phyloP scores from a whole-genome alignment of 108 stramenopile species.

The Tribonema minus region DNA sequence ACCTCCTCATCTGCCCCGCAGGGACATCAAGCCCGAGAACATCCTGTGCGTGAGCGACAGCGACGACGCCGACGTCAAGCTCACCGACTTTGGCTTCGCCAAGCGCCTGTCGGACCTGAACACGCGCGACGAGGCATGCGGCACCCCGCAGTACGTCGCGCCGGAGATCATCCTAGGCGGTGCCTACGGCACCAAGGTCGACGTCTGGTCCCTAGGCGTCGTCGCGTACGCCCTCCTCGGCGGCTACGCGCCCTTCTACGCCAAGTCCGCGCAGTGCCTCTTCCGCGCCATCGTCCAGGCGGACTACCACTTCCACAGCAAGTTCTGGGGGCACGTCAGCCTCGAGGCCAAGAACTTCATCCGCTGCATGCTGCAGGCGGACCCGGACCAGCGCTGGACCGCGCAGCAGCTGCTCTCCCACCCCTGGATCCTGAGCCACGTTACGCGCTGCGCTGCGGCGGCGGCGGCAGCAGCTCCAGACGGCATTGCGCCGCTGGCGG shows the following conservation, averaged over 20 bases:
- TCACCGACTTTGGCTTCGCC: slow-evolving; percentile 96
- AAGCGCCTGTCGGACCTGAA: slow-evolving; percentile 44
- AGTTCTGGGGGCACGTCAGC: slow-evolving; percentile 45
- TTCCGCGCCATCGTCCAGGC: slow-evolving; percentile 50
- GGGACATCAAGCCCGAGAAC: neutral
- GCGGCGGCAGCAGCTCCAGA: neutral
- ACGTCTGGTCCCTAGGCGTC: slow-evolving; percentile 85
- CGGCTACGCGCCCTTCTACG: slow-evolving; percentile 14
- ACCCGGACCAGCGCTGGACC: slow-evolving; percentile 51
- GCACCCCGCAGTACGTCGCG: slow-evolving; percentile 49
- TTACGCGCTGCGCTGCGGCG: too few species aligned
- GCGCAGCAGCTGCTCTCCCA: slow-evolving; percentile 53
- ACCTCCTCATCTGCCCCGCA: too few species aligned
- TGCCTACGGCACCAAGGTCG: slow-evolving; percentile 53
- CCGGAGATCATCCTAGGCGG: slow-evolving; percentile 48
- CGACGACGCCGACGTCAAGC: slow-evolving; percentile 17
- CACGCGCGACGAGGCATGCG: slow-evolving; percentile 28
- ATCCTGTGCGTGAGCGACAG: neutral
- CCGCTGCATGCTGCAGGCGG: slow-evolving; percentile 48
- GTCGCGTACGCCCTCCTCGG: slow-evolving; percentile 49
- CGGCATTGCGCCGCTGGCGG: neutral
- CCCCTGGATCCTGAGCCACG: too few species aligned
- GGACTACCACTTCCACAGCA: slow-evolving; percentile 50
- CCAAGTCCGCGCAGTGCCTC: slow-evolving; percentile 28
- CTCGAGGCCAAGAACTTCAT: slow-evolving; percentile 55